Evolutionary conservation across 2,329 filamentous ascomycete species (phyloP), one percentile per base, ranked within the genome.

Genomic region (Huntiella savannae): DNA sequence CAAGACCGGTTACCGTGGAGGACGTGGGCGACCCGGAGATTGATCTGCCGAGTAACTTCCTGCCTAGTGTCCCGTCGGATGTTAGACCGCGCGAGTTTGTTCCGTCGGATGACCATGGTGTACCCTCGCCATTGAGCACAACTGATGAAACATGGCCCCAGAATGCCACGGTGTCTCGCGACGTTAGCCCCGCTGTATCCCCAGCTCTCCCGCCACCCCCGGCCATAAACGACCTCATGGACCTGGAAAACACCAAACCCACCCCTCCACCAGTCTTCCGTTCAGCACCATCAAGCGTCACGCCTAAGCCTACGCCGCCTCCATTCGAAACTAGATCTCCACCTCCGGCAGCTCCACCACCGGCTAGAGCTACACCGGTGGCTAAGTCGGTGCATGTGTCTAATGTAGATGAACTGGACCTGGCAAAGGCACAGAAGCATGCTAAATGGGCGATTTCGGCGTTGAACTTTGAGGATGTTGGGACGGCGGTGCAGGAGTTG

Each of bases 371-470:
- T 11, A 41, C 47, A 43, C 40, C 28, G 11, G 17, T 46, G 46
- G 16, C 43, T 49, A 5, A 46, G 22, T 28, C 2, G 7, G 22
- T 28, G 22, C 22, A 7, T 28, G 22, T 5, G 8, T 34, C 11
- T 43, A 33, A 43, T 34, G 32, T 44, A 3, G 52, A 53, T 35
- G 51, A 54, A 5, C 57, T 61, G 32, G 84, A 94, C 52, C 79
- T 95, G 33, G 66, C 75, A 33, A 73, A 78, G 54, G 88, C 91
- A 4, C 86, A 94, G 60, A 98, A 96, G 59, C 91, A 96, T 63
- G 87, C 88, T 2, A 86, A 85, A 56, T 98, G 85, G 84, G 91
- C 91, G 0, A 93, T 96, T 37, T 95, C 87, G 8, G 91, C 91
- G 0, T 64, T 98, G 41, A 94, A 95, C 55, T 98, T 98, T 61